Conservation (phyloP, 2,329 filamentous ascomycete genomes). For the Cytospora mali region DNA sequence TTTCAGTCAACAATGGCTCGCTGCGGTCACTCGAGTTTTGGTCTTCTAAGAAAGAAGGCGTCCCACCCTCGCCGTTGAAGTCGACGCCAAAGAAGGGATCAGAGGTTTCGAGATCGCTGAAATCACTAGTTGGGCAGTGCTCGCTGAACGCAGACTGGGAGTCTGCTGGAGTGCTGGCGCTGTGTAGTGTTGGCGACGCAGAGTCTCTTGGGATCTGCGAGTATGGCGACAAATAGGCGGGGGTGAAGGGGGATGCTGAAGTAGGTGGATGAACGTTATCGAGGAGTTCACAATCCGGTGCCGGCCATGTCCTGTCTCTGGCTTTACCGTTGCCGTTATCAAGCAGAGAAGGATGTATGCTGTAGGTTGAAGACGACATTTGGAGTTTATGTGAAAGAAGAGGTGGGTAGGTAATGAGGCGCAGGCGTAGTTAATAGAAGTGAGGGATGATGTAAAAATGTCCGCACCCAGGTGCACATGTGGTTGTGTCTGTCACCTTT, state of each 20-base stretch:
- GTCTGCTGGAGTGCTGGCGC: conserved; percentile 52
- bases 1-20: conserved; percentile 12
- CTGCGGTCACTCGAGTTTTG: conserved; percentile 23
- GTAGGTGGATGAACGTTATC: conserved; percentile 31
- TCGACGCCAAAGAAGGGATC: conserved; percentile 56
- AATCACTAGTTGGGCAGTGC: conserved; percentile 54
- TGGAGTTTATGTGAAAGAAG: conserved; percentile 30
- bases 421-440: conserved; percentile 24
- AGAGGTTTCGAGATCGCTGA: conserved; percentile 45
- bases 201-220: conserved; percentile 44
- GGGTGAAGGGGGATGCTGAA: conserved; percentile 39
- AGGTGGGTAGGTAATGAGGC: conserved; percentile 23
- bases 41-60: conserved; percentile 50
- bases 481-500: conserved; percentile 19
- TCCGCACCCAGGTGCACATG: conserved; percentile 21
- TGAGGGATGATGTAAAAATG: conserved; percentile 20
- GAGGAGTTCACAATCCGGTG: conserved; percentile 3
- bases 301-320: conserved; percentile 23
- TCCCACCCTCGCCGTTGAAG: conserved; percentile 48
- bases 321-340: conserved; percentile 22
- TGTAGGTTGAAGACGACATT: conserved; percentile 28
- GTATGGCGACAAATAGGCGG: conserved; percentile 47
- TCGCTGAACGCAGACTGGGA: conserved; percentile 49
- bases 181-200: conserved; percentile 43
- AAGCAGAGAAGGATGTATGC: conserved; percentile 27